Evolutionary conservation across 306 rosid genomes (phyloP), one percentile per base, ranked within the genome.

Genomic region (Pyrus communis): DNA sequence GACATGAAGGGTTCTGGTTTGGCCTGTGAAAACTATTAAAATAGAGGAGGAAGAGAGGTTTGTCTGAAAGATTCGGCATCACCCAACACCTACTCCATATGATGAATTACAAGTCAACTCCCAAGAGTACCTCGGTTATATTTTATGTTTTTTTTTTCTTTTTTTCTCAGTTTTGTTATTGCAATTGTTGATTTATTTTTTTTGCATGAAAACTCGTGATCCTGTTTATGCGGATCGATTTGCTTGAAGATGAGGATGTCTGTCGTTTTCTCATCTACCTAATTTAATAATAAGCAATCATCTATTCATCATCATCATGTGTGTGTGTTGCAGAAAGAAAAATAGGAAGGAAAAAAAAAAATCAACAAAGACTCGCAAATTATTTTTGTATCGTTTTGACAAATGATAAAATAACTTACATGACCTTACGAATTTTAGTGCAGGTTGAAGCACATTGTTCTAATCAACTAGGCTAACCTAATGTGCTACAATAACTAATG

Each of bases 191-290:
- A 15, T 68, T 70, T 40, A 30, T 64, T 25, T 63, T 22, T 55
- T 11, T 65, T 66, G 70, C 79, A 69, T 68, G 85, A 74, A 27
- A 78, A 73, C 70, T 73, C 82, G 85, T 73, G 82, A 82, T 61
- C 85, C 70, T 84, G 28, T 73, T 80, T 68, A 84, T 57, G 78
- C 84, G 87, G 87, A 84, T 80, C 87, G 46, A 67, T 69, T 69
- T 43, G 79, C 74, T 73, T 77, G 75, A 60, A 80, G 70, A 43
- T 61, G 82, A 77, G 84, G 77, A 84, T 80, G 82, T 84, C 82
- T 84, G 84, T 80, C 82, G 52, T 63, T 77, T 83, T 70, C 78
- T n/a, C 66, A 42, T 57, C 49, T 4, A 77, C 71, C n/a, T 30
- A 64, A 64, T 31, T 74, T n/a, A 42, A 25, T 67, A 69, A 54